Evolutionary conservation across 495 filamentous ascomycete genomes (phyloP).

Genomic region (Aspergillus egyptiacus): DNA sequence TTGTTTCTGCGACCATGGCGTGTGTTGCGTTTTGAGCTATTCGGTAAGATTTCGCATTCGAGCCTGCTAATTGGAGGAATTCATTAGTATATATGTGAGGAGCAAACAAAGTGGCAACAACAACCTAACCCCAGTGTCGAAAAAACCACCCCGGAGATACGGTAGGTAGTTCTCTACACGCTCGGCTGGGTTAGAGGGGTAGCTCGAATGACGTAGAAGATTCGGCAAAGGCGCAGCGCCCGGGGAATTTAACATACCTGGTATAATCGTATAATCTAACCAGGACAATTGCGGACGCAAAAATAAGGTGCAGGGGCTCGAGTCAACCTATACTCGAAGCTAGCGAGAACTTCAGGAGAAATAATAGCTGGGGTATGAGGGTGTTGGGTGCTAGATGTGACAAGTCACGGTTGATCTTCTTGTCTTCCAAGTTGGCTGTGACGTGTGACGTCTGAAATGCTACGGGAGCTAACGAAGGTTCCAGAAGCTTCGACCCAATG

Average conservation of each 20-base stretch:
- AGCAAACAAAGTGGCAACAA: no score
- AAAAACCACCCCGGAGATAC: conserved; percentile 5
- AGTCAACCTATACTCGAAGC: neutral
- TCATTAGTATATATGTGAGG: conserved; percentile 10
- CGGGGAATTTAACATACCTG: conserved; percentile 1
- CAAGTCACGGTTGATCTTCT: conserved; percentile 13
- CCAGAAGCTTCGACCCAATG: conserved; percentile 37
- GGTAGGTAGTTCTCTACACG: no score
- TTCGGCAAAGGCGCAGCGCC: conserved; percentile 20
- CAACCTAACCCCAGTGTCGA: no score
- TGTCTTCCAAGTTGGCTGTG: conserved; percentile 11
- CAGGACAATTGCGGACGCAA: no score
- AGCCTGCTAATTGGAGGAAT: conserved; percentile 4
- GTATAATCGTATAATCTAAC: conserved; percentile 1
- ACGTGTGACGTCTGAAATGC: conserved; percentile 33
- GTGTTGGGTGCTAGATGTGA: conserved; percentile 2
- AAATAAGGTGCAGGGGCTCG: no score
- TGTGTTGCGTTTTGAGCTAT: conserved; percentile 15
- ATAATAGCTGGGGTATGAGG: neutral
- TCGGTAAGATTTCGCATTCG: conserved; percentile 6
- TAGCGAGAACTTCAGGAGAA: neutral
- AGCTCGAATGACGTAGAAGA: conserved; percentile 41
- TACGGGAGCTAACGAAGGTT: conserved; percentile 25
- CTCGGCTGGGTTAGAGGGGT: no score
- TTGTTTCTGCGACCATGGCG: conserved; percentile 81